Percentiles rank a stretch among this genome's conserved stretches.
Evolutionary conservation across 164 flowering plant species (phyloP).

Genomic region (Umbilicus rupestris): DNA sequence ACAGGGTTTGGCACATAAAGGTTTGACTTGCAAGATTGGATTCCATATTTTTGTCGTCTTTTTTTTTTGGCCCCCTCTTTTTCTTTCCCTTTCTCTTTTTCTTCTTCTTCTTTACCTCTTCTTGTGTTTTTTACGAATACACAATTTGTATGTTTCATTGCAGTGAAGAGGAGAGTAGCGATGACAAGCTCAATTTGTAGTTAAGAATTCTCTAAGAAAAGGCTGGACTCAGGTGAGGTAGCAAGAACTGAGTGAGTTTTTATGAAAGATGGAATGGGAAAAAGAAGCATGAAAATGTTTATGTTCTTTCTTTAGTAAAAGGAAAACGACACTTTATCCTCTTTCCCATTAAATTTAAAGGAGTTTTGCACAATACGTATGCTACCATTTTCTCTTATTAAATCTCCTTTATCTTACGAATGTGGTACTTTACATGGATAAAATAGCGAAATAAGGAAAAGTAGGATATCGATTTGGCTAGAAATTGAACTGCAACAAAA

Average conservation of each 20-base stretch:
- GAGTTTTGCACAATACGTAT: neutral
- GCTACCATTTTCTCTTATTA: neutral
- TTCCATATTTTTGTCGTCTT: constrained; percentile 5
- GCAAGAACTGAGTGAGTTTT: neutral
- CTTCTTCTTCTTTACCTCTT: neutral
- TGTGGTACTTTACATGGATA: too few species aligned
- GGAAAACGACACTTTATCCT: neutral
- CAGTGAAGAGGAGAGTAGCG: too few species aligned
- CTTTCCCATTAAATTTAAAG: neutral
- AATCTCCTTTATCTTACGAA: neutral
- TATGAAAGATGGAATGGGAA: neutral
- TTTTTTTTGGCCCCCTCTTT: neutral
- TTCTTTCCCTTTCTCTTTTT: neutral
- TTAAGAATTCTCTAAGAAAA: too few species aligned
- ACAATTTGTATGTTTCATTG: neutral
- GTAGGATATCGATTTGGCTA: too few species aligned
- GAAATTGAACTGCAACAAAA: too few species aligned
- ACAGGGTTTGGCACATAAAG: neutral
- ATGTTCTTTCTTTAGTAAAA: neutral
- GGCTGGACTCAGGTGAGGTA: too few species aligned
- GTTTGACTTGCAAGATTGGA: constrained; percentile 6
- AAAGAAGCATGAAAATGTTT: neutral
- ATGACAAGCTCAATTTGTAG: too few species aligned
- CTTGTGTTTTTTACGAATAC: neutral
- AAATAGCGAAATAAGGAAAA: too few species aligned